Evolutionary conservation across 2,329 filamentous ascomycete species (phyloP).

Genomic region (Cyphellophora europaea): DNA sequence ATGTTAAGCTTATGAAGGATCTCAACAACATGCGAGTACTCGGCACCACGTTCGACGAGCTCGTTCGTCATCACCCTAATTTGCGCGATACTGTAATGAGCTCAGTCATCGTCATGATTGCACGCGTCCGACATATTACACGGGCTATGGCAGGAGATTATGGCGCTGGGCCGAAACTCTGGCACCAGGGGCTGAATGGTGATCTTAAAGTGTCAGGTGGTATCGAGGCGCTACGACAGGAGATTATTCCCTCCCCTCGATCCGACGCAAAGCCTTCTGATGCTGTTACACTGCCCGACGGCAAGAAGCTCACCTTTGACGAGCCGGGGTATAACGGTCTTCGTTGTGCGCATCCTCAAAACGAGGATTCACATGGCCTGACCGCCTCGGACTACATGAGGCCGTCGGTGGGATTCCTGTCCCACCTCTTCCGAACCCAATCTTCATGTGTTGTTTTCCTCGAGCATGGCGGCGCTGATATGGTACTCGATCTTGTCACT

Average conservation of each 20-base stretch:
- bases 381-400: conserved; percentile 62
- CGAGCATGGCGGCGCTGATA: conserved; percentile 69
- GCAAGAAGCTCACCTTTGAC: conserved; percentile 22
- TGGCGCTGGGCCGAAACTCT: conserved; percentile 72
- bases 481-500: conserved; percentile 73
- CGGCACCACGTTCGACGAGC: conserved; percentile 82
- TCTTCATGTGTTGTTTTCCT: conserved; percentile 66
- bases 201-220: conserved; percentile 52
- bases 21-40: conserved; percentile 62
- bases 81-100: conserved; percentile 72
- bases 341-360: conserved; percentile 35
- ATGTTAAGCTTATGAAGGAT: conserved; percentile 81
- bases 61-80: conserved; percentile 84
- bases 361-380: conserved; percentile 41
- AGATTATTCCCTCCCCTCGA: conserved; percentile 10
- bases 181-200: conserved; percentile 50
- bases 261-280: conserved; percentile 1
- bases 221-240: conserved; percentile 16
- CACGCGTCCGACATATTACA: conserved; percentile 66
- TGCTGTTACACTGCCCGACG: conserved; percentile 24
- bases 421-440: conserved; percentile 65
- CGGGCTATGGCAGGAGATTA: conserved; percentile 57
- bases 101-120: conserved; percentile 82
- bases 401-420: conserved; percentile 67
- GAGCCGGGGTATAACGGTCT: conserved; percentile 15